Evolutionary conservation across 495 filamentous ascomycete species (phyloP), one percentile per base, ranked within the genome.

Genomic region (Penicillium chermesinum): DNA sequence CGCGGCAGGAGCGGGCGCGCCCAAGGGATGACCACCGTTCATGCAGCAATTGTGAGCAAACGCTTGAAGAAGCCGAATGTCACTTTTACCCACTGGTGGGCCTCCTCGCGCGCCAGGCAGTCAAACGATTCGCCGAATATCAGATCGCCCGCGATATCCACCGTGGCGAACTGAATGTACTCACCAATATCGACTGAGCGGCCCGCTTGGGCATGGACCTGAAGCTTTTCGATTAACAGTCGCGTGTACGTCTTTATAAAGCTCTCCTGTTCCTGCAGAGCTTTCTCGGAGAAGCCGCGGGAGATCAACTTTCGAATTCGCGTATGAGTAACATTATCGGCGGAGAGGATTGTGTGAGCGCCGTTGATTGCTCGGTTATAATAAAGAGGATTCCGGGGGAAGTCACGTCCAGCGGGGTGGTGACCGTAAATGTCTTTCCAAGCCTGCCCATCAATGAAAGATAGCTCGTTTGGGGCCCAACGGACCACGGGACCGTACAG

Each of bases 81-180:
- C 7, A 71, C 53, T 9, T 61, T 56, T 0, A 85, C 70, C 81
- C 81, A 86, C 10, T 73, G 67, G 58, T 84, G 77, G 41, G 78
- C 77, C 1, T 64, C 53, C 3, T 62, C 64, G 17, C 62, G 67
- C 21, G 77, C 59, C 4, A 85, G 57, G 38, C 78, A 79, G 17
- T 71, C 71, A 45, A 86, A 84, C 14, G 72, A 66, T 47, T 84
- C 73, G 1, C 77, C 80, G 61, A 84, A 82, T 16, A 73, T 71
- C 25, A 85, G 54, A 56, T 83, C 78, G 4, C 79, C 81, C 48
- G 82, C 78, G 21, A 83, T 59, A 58, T 84, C 82, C 52, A 85
- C 84, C 7, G 80, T 81, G 2, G 73, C 75, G 54, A 64, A 83
- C 44, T 80, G 81, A 43, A 75, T 78, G 80, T 80, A 83, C 9